A percentile compares a stretch with the other conserved stretches of the same genome.
Evolutionary conservation across 441 rosid genomes (phyloP).

Genomic region (Pelargonium australe): DNA sequence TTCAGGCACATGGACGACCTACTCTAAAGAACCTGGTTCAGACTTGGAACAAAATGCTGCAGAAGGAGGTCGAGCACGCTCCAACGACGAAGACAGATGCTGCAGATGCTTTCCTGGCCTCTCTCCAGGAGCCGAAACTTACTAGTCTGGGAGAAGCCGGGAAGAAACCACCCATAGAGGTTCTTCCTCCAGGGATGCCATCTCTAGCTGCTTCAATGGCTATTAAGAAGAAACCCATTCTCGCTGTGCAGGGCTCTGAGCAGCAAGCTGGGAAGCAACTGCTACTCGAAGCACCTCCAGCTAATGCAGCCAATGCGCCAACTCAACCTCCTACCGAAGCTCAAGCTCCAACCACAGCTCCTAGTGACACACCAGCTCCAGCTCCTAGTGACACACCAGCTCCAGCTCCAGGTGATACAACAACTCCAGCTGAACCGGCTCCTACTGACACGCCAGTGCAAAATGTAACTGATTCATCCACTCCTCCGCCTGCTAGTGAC

Average conservation of each 20-base stretch:
- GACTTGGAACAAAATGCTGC: slow-evolving; percentile 83
- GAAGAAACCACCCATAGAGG: slow-evolving; percentile 77
- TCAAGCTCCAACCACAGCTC: slow-evolving; percentile 21
- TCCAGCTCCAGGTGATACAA: too few relatives aligned
- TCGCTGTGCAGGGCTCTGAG: slow-evolving; percentile 35
- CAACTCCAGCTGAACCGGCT: too few relatives aligned
- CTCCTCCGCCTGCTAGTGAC: too few relatives aligned
- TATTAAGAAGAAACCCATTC: slow-evolving; percentile 59
- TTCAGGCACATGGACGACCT: slow-evolving; percentile 95
- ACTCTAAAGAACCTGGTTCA: slow-evolving; percentile 80
- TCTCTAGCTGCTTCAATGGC: slow-evolving; percentile 73
- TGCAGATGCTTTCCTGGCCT: slow-evolving; percentile 84
- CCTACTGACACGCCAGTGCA: too few relatives aligned
- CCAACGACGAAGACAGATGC: slow-evolving; percentile 78
- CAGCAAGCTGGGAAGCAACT: slow-evolving; percentile 58
- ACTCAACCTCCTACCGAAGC: not conserved
- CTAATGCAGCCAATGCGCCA: not conserved
- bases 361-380: slow-evolving; percentile 8
- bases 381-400: not conserved
- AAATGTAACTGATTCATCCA: too few relatives aligned
- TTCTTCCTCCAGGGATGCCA: slow-evolving; percentile 93
- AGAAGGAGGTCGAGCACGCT: slow-evolving; percentile 73
- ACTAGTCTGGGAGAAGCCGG: slow-evolving; percentile 82
- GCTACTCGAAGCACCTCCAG: slow-evolving; percentile 63
- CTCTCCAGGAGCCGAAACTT: slow-evolving; percentile 87